Base-by-base conservation (phyloP, 805 yeast genomes). In the Barnettozyma siamensis region DNA sequence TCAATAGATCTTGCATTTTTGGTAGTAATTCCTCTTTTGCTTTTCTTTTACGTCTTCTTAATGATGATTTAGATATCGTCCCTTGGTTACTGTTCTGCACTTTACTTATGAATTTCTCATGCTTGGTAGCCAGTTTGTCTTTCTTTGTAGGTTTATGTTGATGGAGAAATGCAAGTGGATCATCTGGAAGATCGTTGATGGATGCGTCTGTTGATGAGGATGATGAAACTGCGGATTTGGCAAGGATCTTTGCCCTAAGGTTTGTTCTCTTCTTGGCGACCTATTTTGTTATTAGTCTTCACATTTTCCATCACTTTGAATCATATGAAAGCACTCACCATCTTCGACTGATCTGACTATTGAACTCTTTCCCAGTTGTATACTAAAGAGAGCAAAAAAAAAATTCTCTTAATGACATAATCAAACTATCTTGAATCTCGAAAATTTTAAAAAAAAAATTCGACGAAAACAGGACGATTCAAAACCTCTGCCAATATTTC, bases 21-120 rank as follows among this genome's bases (percentile, higher is more conserved):
- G 89, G 87, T 51, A 75, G 75, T 45, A 85, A 64, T 49, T 80
- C 76, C 42, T 82, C 83, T 51, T 73, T 75, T 37, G 70, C 67
- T 51, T 71, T 75, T 48, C 85, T 76, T 51, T 80, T 80, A 49
- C 87, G 71, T 59, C 81, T 70, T 55, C 87, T 71, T 3, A 72
- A 46, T 0, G 88, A 67, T 6, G 87, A 78, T 56, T 83, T 84
- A 17, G 88, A 79, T 33, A 84, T 69, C 18, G 75, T 74, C 15
- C 31, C 28, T 1, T 60, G 55, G 37, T 62, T 64, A 44, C 59
- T 55, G 21, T 62, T 64, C 5, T 40, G 38, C 44, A 71, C 65
- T 40, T 58, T 65, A 30, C 62, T 66, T 23, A 67, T 57, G 48
- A 73, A 68, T 26, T 57, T 56, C 26, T 55, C 58, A 26, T 68